Conservation (phyloP, 352 stramenopile species). For the Pythium dissimile region DNA sequence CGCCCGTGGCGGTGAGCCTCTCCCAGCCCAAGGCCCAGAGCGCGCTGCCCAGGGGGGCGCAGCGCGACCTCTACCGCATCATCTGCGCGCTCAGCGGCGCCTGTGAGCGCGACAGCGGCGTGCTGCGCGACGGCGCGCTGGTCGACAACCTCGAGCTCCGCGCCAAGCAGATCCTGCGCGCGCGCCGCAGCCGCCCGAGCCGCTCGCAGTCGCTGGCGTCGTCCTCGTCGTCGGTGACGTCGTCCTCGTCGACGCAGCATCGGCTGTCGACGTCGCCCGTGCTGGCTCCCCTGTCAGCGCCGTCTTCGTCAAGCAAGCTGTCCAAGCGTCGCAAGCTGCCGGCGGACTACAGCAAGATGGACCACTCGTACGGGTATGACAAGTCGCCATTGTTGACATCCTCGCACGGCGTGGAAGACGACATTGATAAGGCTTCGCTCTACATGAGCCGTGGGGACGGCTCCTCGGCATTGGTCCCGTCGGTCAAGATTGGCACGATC, state of each 20-base stretch:
- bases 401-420: not conserved
- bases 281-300: not conserved
- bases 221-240: conserved; percentile 14
- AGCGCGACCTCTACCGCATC: conserved; percentile 26
- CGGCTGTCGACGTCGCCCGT: conserved; percentile 9
- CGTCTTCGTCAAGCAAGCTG: conserved; percentile 2
- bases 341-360: conserved; percentile 11
- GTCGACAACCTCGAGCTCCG: conserved; percentile 59
- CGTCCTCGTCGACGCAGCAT: conserved; percentile 1
- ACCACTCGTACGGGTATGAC: conserved; percentile 14
- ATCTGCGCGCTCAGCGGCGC: conserved; percentile 57
- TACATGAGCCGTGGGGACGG: conserved; percentile 20
- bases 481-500: conserved; percentile 24
- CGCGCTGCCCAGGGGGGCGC: conserved; percentile 7
- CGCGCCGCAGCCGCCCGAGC: conserved; percentile 17
- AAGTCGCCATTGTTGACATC: conserved; percentile 12
- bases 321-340: conserved; percentile 24
- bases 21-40: conserved; percentile 5
- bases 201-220: conserved; percentile 13
- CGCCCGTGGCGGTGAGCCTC: no score
- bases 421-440: conserved; percentile 17
- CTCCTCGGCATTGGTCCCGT: conserved; percentile 18
- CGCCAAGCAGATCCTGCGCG: conserved; percentile 48
- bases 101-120: conserved; percentile 53
- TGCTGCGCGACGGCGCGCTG: conserved; percentile 63